phyloP scores from a whole-genome alignment of 805 yeast genomes.

The Teunomyces tritomae region DNA sequence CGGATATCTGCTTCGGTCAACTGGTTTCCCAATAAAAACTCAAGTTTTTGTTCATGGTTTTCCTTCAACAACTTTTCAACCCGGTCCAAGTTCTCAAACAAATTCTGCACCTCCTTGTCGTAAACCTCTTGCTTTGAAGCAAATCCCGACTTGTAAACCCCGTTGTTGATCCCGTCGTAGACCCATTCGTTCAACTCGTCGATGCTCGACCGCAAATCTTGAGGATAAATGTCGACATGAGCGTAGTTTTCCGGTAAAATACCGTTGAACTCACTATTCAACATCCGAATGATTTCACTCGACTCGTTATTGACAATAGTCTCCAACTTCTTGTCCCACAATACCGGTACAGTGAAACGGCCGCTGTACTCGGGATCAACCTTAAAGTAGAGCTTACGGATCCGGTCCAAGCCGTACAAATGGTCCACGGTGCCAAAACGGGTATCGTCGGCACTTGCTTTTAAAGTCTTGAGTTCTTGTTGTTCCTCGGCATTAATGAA shows the following conservation, averaged over 20 bases:
- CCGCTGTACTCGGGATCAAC: conserved; percentile 76
- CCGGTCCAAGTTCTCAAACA: conserved; percentile 68
- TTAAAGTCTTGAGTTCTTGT: conserved; percentile 39
- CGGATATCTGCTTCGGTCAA: conserved; percentile 91
- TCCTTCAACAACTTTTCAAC: conserved; percentile 59
- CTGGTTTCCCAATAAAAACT: conserved; percentile 54
- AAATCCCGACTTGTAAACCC: conserved; percentile 91
- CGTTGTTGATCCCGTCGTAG: conserved; percentile 83
- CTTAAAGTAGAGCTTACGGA: conserved; percentile 71
- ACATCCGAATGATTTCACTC: conserved; percentile 81
- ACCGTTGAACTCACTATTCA: conserved; percentile 72
- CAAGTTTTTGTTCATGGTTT: conserved; percentile 33
- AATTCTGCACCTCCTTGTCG: conserved; percentile 58
- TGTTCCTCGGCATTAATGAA: conserved; percentile 54
- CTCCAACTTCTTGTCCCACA: conserved; percentile 81
- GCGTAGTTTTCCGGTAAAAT: conserved; percentile 49
- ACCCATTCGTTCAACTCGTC: conserved; percentile 81
- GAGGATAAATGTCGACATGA: conserved; percentile 62
- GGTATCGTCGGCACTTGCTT: conserved; percentile 24
- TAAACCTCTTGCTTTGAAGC: conserved; percentile 82
- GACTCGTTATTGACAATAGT: conserved; percentile 93
- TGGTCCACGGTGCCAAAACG: conserved; percentile 38
- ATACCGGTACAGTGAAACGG: conserved; percentile 86
- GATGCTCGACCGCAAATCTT: conserved; percentile 49
- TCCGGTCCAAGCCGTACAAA: conserved; percentile 53